These are phyloP conservation scores for Apiotrichum akiyoshidainum DNA, from an alignment of 1,284 basidiomycete species.

Conservation along the genomic window DNA sequence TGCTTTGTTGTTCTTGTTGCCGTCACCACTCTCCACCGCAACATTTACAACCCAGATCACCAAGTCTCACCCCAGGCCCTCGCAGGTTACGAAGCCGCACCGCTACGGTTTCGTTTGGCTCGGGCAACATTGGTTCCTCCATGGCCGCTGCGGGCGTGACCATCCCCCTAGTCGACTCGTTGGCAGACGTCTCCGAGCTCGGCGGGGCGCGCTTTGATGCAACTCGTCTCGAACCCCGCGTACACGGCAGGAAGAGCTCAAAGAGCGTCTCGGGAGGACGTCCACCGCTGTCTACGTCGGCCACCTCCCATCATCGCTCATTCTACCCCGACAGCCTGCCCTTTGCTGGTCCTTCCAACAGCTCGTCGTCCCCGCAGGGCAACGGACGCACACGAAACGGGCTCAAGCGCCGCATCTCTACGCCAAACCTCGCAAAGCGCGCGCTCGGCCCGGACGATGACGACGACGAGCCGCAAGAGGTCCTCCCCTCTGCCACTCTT, in stretches of 20 bases:
- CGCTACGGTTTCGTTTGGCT: constrained; percentile 34
- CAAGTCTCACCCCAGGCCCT: constrained; percentile 40
- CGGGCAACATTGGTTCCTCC: background rate
- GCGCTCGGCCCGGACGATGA: constrained; percentile 12
- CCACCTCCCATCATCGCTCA: constrained; percentile 15
- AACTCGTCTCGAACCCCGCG: constrained; percentile 6
- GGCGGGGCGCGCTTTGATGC: constrained; percentile 4
- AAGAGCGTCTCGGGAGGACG: constrained; percentile 28
- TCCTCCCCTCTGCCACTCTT: constrained; percentile 1
- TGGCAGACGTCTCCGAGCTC: constrained; percentile 4
- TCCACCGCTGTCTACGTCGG: constrained; percentile 21
- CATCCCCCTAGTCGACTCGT: background rate
- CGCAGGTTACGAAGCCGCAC: constrained; percentile 23
- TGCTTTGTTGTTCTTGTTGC: too few species aligned
- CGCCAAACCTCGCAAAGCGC: constrained; percentile 29
- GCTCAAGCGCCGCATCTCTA: constrained; percentile 42
- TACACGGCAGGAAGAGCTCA: constrained; percentile 17
- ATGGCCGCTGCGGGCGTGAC: background rate
- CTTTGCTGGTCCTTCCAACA: background rate
- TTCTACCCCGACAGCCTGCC: constrained; percentile 5
- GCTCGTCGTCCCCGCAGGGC: background rate
- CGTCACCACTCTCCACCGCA: background rate
- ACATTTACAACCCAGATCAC: constrained; percentile 39
- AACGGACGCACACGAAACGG: constrained; percentile 20
- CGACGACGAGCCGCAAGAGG: constrained; percentile 15